These are phyloP conservation scores for Leishmania braziliensis DNA, from an alignment of 208 protist species.

Conservation along the genomic window DNA sequence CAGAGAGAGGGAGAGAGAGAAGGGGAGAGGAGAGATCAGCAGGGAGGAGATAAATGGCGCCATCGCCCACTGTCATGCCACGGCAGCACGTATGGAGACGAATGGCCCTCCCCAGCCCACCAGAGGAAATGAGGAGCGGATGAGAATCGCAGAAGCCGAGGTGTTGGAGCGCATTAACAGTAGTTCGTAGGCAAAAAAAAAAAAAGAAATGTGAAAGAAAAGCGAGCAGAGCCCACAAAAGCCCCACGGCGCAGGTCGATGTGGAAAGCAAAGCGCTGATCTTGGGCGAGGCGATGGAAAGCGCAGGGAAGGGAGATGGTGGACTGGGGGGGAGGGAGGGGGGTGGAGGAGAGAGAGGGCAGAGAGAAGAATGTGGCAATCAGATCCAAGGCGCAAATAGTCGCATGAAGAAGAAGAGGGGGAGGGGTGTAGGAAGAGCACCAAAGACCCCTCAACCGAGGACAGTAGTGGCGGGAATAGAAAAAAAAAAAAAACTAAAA, in stretches of 20 bases:
- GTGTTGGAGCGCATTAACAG: too few species aligned
- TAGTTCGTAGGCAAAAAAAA: too few species aligned
- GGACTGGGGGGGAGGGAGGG: too few species aligned
- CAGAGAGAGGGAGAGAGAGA: neutral
- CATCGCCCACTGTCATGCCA: neutral
- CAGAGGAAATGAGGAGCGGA: neutral
- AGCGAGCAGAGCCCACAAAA: neutral
- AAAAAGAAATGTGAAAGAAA: neutral
- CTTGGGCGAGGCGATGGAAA: too few species aligned
- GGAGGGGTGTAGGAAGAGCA: too few species aligned
- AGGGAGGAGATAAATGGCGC: neutral
- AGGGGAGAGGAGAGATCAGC: neutral
- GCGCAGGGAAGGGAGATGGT: too few species aligned
- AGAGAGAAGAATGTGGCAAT: neutral
- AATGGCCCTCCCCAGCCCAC: neutral
- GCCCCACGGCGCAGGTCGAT: neutral
- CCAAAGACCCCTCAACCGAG: too few species aligned
- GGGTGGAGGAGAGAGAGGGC: neutral
- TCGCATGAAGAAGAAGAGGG: neutral
- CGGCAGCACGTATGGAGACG: neutral
- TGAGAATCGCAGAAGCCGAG: neutral
- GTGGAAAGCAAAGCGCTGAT: neutral
- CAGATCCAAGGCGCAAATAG: neutral
- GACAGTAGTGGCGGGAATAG: too few species aligned
- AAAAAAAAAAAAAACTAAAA: neutral